Evolutionary conservation across 1,139 yeast species (phyloP), one percentile per base, ranked within the genome.

Genomic region (Protomyces gravidus): DNA sequence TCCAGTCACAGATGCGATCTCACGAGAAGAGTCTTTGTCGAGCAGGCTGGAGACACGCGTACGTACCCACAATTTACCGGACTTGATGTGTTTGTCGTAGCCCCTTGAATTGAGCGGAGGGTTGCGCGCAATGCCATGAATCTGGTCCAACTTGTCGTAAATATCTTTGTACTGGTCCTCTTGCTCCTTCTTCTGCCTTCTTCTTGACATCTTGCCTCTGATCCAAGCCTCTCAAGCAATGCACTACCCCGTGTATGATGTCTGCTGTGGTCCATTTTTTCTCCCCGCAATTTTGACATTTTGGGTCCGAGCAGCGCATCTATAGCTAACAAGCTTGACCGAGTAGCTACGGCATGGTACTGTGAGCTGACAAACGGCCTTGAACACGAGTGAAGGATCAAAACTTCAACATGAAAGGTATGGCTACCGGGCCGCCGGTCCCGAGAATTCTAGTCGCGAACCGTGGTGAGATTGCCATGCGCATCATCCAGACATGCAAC

Each of bases 391-490:
- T 36, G 3, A 17, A 17, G 9, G 42, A n/a, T 17, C 19, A 11
- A 36, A 9, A 6, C 5, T 11, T 5, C 23, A 17, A 13, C 19
- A 36, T 36, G 42, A 36, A 36, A 23, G 42, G 42, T 23, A 36
- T 36, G 42, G 42, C 42, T 15, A 13, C 42, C 15, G 42, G 42
- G 2, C 42, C 42, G 9, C 42, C 42, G 4, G 42, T 36, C 23
- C 42, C 42, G 51, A 36, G 49, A 21, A 96, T 92, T 13, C 78
- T 92, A 63, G 95, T 92, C 60, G 97, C 98, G 39, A 92, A 92
- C 76, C 82, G 98, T 74, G 98, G 98, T 71, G 98, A 92, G 74
- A 92, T 92, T 68, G 97, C 98, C 2, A 97, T 89, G 36, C 79
- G 98, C 70, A 87, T 92, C 66, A 88, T 90, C 69, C 85, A 81